A percentile compares a stretch with the other conserved stretches of the same genome.
These are phyloP conservation scores for Coemansia sp. DNA, from an alignment of 192 early-diverging fungal genomes.

Conservation along the genomic window DNA sequence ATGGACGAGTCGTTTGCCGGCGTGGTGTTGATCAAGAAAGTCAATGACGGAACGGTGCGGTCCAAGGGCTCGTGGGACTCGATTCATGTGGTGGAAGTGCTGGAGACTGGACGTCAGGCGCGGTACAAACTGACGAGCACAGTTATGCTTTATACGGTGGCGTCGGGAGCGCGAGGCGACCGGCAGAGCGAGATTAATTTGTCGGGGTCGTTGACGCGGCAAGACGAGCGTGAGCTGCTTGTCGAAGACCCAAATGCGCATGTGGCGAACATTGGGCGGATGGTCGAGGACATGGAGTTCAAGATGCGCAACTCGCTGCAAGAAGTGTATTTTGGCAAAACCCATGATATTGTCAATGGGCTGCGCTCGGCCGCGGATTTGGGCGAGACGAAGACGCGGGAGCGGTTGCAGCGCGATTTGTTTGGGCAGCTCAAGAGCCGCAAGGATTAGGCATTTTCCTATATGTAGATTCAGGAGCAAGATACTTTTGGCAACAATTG, in stretches of 20 bases:
- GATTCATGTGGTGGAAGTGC: slow-evolving; percentile 93
- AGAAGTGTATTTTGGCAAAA: slow-evolving; percentile 98
- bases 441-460: slow-evolving; percentile 29
- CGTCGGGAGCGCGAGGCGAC: slow-evolving; percentile 57
- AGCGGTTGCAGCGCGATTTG: slow-evolving; percentile 77
- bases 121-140: slow-evolving; percentile 97
- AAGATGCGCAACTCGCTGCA: slow-evolving; percentile 94
- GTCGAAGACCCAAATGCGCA: slow-evolving; percentile 75
- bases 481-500: neutral
- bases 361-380: slow-evolving; percentile 78
- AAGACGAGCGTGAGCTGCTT: slow-evolving; percentile 82
- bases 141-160: slow-evolving; percentile 89
- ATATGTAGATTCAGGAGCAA: neutral
- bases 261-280: slow-evolving; percentile 90
- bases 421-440: slow-evolving; percentile 66
- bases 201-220: slow-evolving; percentile 90
- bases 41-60: slow-evolving; percentile 67
- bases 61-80: slow-evolving; percentile 97
- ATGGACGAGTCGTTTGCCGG: slow-evolving; percentile 85
- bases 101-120: slow-evolving; percentile 81
- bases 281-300: slow-evolving; percentile 98
- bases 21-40: slow-evolving; percentile 95
- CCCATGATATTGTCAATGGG: slow-evolving; percentile 95
- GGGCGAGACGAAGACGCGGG: slow-evolving; percentile 72
- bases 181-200: slow-evolving; percentile 70